These are phyloP conservation scores for Decorospora gaudefroyi DNA, from an alignment of 2,329 filamentous ascomycete species.

Conservation along the genomic window DNA sequence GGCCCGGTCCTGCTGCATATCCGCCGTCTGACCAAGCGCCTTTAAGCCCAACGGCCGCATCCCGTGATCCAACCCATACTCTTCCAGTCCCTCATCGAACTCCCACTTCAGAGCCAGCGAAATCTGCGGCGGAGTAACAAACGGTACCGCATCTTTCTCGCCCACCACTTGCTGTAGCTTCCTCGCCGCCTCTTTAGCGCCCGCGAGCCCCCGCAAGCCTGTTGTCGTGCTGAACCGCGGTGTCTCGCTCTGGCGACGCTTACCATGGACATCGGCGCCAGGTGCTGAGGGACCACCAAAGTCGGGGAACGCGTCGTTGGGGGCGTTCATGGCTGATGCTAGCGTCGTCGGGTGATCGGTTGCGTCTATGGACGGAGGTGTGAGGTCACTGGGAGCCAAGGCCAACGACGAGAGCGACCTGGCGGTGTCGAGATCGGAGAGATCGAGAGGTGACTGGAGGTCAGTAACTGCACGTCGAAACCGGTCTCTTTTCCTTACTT, in stretches of 20 bases:
- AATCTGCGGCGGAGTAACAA: conserved; percentile 15
- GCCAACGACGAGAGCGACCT: conserved; percentile 1
- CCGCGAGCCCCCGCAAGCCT: background rate
- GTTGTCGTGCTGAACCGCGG: conserved; percentile 5
- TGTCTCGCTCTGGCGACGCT: background rate
- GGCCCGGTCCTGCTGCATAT: too few relatives aligned
- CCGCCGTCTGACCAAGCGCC: background rate
- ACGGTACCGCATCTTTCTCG: conserved; percentile 15
- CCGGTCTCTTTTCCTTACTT: background rate
- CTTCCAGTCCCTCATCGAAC: conserved; percentile 11
- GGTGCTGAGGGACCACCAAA: background rate
- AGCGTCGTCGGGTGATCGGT: too few relatives aligned
- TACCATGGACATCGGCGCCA: conserved; percentile 1
- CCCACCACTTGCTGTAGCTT: conserved; percentile 22
- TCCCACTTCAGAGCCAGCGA: conserved; percentile 8
- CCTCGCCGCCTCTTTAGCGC: conserved; percentile 9
- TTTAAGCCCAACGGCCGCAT: background rate
- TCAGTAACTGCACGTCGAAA: background rate
- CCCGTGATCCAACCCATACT: conserved; percentile 10
- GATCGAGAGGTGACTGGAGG: conserved; percentile 1
- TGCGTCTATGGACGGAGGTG: background rate
- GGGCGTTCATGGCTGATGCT: background rate
- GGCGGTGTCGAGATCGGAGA: conserved; percentile 1
- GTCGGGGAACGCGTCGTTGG: background rate
- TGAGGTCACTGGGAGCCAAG: conserved; percentile 5